Base-by-base conservation (phyloP, 768 basidiomycete species). In the Rhodotorula graminis region DNA sequence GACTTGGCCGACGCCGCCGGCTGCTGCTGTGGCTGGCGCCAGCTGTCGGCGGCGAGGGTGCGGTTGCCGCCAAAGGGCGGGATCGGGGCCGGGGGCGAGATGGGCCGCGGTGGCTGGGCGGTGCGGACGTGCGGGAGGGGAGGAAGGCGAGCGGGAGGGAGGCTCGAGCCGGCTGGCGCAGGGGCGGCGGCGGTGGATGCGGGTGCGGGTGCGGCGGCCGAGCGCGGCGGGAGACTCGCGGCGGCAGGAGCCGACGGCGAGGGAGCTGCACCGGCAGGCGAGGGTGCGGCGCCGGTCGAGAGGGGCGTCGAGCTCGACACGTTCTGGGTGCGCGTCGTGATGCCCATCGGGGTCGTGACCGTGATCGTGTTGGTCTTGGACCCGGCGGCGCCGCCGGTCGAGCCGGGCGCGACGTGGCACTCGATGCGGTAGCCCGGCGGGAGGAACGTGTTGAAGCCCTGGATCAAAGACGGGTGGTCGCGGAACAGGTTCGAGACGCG, bases 371-470 rank as follows among this genome's bases (percentile, higher is more conserved):
- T 73, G 71, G 69, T 67, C 37, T 65, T 70, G 37, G 59, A 69
- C 27, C 37, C 60, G 6, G 42, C 60, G 3, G 58, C 44, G 2
- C 65, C 73, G 46, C 46, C 53, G 0, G 64, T 19, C 31, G 58
- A 62, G 19, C 55, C 57, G 1, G 68, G 58, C 0, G 68, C 72
- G 68, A 71, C 66, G 52, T 73, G 73, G 67, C 83, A 84, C 74
- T 95, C 92, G 80, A 99, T 97, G 58, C 90, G 89, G 79, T 97
- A 99, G 23, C 95, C 95, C 27, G 87, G 85, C 3, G 95, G 94
- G 16, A 97, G 86, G 82, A 98, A 97, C 0, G 94, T 97, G 82
- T 97, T 97, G 85, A 97, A 97, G 21, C 95, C 94, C 82, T 96
- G 92, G 56, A 99, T 96, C 71, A 99, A 88, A 8, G 84, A 80